Conservation (phyloP, 306 rosid species). For the Dalbergia oliveri region DNA sequence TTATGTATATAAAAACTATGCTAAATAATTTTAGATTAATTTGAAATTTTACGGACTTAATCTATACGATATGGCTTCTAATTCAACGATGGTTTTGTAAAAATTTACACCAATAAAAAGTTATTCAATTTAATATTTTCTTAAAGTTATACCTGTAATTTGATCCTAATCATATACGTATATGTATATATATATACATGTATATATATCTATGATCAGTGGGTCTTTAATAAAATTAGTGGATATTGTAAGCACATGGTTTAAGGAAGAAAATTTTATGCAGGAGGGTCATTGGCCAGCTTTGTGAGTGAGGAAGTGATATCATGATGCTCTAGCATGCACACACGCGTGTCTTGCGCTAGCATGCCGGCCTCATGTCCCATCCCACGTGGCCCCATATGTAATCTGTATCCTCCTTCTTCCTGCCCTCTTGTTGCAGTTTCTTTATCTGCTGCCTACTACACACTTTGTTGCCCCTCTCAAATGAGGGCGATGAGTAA, state of each 20-base stretch:
- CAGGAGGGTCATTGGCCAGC: neutral
- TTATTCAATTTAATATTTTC: too few relatives aligned
- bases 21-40: too few relatives aligned
- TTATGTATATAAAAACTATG: too few relatives aligned
- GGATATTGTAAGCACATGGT: neutral
- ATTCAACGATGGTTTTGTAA: too few relatives aligned
- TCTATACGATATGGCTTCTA: too few relatives aligned
- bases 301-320: slow-evolving; percentile 31
- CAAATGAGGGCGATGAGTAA: neutral
- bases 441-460: slow-evolving; percentile 10
- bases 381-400: slow-evolving; percentile 53
- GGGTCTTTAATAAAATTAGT: too few relatives aligned
- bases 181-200: too few relatives aligned
- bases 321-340: slow-evolving; percentile 63
- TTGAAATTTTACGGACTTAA: too few relatives aligned
- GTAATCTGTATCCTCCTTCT: slow-evolving; percentile 22
- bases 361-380: slow-evolving; percentile 64
- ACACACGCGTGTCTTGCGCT: slow-evolving; percentile 76
- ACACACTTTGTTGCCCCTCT: slow-evolving; percentile 41
- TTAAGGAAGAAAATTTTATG: neutral
- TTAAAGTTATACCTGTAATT: too few relatives aligned
- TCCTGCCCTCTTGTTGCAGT: neutral
- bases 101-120: too few relatives aligned
- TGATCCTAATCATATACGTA: too few relatives aligned
- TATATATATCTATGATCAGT: too few relatives aligned